phyloP scores from a whole-genome alignment of 306 rosid species.

The Quercus cerris region DNA sequence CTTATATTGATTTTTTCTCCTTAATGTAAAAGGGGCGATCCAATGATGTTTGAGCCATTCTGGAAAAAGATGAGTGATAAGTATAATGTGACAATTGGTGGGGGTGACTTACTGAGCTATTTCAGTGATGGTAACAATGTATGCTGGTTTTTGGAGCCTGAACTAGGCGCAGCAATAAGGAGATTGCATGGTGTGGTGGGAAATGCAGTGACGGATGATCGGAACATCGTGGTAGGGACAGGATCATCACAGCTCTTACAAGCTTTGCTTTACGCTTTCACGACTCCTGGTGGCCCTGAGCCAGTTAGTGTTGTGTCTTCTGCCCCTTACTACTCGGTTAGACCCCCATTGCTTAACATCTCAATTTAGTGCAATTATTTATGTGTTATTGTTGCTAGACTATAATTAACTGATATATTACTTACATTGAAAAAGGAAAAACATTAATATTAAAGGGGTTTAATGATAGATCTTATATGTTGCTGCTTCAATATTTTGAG shows the following conservation, averaged over 20 bases:
- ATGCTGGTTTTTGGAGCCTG: conserved; percentile 69
- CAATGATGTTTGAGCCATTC: conserved; percentile 33
- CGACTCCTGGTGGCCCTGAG: conserved; percentile 24
- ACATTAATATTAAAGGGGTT: too few relatives aligned
- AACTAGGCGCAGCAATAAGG: conserved; percentile 36
- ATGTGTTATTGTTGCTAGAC: too few relatives aligned
- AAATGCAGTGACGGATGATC: conserved; percentile 51
- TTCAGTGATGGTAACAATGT: conserved; percentile 23
- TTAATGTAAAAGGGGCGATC: conserved; percentile 58
- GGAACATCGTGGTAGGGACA: conserved; percentile 58
- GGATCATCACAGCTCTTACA: conserved; percentile 76
- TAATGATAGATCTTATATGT: too few relatives aligned
- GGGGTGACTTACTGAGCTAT: conserved; percentile 60
- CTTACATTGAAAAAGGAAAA: too few relatives aligned
- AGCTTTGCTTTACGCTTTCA: conserved; percentile 62
- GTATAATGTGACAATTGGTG: conserved; percentile 56
- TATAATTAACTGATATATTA: too few relatives aligned
- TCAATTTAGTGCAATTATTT: too few relatives aligned
- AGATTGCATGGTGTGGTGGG: conserved; percentile 57
- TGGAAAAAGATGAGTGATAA: conserved; percentile 58
- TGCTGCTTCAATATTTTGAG: too few relatives aligned
- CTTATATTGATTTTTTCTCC: neutral
- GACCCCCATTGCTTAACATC: neutral
- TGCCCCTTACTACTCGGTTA: conserved; percentile 78
- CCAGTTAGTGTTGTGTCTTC: conserved; percentile 64